phyloP scores from a whole-genome alignment of 2,329 filamentous ascomycete genomes.

The Hypoxylon sp. region DNA sequence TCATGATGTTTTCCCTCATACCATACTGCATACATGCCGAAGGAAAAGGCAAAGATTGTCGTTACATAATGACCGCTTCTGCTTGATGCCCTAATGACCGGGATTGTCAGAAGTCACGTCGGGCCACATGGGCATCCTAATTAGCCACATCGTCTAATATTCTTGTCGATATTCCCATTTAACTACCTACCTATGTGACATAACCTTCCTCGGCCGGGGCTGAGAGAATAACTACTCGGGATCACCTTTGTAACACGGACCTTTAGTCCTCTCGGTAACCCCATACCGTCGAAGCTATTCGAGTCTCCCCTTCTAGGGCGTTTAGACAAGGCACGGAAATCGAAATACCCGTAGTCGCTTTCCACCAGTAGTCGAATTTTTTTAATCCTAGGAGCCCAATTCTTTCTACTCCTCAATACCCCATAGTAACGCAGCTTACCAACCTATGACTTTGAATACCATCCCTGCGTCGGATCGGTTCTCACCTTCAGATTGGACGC shows the following conservation, averaged over 20 bases:
- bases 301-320: slow-evolving; percentile 24
- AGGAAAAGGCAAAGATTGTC: slow-evolving; percentile 55
- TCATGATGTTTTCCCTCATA: slow-evolving; percentile 52
- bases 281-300: slow-evolving; percentile 34
- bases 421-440: slow-evolving; percentile 44
- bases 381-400: slow-evolving; percentile 31
- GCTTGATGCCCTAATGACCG: slow-evolving; percentile 52
- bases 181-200: slow-evolving; percentile 42
- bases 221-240: slow-evolving; percentile 34
- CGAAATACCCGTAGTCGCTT: slow-evolving; percentile 39
- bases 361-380: slow-evolving; percentile 41
- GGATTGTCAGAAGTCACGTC: slow-evolving; percentile 52
- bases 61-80: slow-evolving; percentile 51
- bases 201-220: slow-evolving; percentile 43
- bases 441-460: slow-evolving; percentile 38
- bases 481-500: slow-evolving; percentile 42
- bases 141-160: slow-evolving; percentile 56
- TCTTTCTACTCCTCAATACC: slow-evolving; percentile 23
- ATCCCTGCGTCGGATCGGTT: slow-evolving; percentile 44
- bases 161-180: slow-evolving; percentile 48
- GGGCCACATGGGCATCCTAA: slow-evolving; percentile 54
- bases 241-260: slow-evolving; percentile 31
- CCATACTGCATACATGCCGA: slow-evolving; percentile 51
- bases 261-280: slow-evolving; percentile 28
- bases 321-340: slow-evolving; percentile 38